phyloP scores from a whole-genome alignment of 1,284 basidiomycete genomes.

The Melampsora medusae region DNA sequence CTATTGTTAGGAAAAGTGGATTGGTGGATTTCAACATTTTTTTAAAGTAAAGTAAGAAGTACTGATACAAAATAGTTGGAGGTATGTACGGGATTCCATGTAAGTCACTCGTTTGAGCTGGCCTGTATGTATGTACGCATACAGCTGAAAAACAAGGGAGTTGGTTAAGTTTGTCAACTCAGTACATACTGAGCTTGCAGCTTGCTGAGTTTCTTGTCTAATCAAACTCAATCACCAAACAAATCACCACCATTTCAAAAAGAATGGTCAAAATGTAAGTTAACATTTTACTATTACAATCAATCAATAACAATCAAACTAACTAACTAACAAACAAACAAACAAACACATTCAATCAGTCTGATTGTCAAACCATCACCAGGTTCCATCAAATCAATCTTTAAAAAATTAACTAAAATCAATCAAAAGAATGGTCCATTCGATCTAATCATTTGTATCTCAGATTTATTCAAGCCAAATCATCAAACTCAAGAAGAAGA shows the following conservation, averaged over 20 bases:
- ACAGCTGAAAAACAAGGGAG: too few species aligned
- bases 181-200: too few species aligned
- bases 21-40: neutral
- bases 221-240: too few species aligned
- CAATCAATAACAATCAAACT: too few species aligned
- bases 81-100: too few species aligned
- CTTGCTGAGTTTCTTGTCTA: too few species aligned
- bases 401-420: constrained; percentile 78
- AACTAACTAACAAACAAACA: too few species aligned
- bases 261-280: constrained; percentile 25
- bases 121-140: too few species aligned
- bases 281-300: too few species aligned
- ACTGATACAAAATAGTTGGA: too few species aligned
- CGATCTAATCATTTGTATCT: constrained; percentile 77
- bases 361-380: constrained; percentile 79
- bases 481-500: constrained; percentile 59
- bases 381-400: constrained; percentile 72
- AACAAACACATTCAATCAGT: constrained; percentile 57
- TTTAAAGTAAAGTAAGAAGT: neutral
- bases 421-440: constrained; percentile 93
- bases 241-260: neutral
- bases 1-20: neutral
- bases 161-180: too few species aligned
- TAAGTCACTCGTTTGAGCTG: too few species aligned
- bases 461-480: constrained; percentile 85